phyloP scores from a whole-genome alignment of 1,139 yeast species.

The Suhomyces bribrorum region DNA sequence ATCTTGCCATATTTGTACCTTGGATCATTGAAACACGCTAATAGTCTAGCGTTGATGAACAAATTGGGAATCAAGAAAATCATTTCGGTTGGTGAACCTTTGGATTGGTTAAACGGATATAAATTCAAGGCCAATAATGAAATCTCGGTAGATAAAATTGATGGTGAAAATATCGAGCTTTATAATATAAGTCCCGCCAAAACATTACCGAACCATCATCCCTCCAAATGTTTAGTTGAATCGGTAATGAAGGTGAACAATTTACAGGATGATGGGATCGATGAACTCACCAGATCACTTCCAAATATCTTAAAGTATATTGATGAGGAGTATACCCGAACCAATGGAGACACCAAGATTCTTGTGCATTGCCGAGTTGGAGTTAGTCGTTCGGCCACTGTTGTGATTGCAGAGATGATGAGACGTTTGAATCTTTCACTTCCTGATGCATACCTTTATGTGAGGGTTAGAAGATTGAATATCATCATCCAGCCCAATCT shows the following conservation, averaged over 20 bases:
- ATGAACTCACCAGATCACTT: conserved; percentile 38
- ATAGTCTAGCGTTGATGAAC: conserved; percentile 60
- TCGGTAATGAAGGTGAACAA: conserved; percentile 48
- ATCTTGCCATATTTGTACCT: conserved; percentile 81
- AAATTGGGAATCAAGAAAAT: conserved; percentile 72
- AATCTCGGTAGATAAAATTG: conserved; percentile 25
- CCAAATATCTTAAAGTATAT: conserved; percentile 41
- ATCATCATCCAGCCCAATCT: conserved; percentile 52
- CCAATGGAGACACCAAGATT: conserved; percentile 36
- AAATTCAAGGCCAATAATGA: conserved; percentile 32
- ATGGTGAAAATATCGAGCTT: conserved; percentile 37
- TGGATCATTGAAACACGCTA: conserved; percentile 85
- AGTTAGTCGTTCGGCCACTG: conserved; percentile 51
- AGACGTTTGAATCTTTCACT: conserved; percentile 36
- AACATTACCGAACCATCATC: conserved; percentile 5
- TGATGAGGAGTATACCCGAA: conserved; percentile 30
- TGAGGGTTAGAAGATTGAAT: conserved; percentile 47
- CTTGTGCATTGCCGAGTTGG: conserved; percentile 54
- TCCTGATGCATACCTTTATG: conserved; percentile 47
- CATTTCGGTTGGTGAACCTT: conserved; percentile 82
- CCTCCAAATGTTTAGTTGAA: conserved; percentile 20
- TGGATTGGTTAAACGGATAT: conserved; percentile 57
- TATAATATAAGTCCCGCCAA: conserved; percentile 22
- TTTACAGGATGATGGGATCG: conserved; percentile 52
- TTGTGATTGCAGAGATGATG: conserved; percentile 52